phyloP scores from a whole-genome alignment of 352 stramenopile genomes.

The Pythium volutum region DNA sequence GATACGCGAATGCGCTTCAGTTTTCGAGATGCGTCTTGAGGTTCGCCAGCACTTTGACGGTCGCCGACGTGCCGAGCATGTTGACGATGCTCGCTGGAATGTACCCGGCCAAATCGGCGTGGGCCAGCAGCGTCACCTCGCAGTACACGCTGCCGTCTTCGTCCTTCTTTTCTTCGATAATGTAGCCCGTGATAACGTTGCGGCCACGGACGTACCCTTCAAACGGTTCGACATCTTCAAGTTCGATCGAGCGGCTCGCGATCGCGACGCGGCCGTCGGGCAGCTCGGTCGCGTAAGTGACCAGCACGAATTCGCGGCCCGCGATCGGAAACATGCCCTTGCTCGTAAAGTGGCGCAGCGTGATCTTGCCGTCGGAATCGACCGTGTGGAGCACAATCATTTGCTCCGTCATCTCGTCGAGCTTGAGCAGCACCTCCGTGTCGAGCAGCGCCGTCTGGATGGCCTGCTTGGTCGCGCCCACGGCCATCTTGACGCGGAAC shows the following conservation, averaged over 20 bases:
- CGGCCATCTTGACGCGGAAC: conserved; percentile 57
- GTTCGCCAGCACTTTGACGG: conserved; percentile 74
- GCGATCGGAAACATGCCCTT: conserved; percentile 79
- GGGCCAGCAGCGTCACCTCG: conserved; percentile 69
- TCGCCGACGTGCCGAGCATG: conserved; percentile 83
- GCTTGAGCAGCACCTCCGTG: conserved; percentile 54
- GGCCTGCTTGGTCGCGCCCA: conserved; percentile 48
- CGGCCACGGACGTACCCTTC: conserved; percentile 65
- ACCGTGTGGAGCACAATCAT: conserved; percentile 51
- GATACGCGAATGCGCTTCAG: conserved; percentile 1
- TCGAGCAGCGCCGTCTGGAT: conserved; percentile 66
- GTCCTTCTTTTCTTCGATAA: conserved; percentile 61
- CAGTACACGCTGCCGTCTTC: conserved; percentile 49
- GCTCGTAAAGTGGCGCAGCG: conserved; percentile 68
- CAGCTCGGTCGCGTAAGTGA: conserved; percentile 55
- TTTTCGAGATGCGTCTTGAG: conserved; percentile 51
- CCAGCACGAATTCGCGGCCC: conserved; percentile 67
- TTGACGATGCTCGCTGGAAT: conserved; percentile 79
- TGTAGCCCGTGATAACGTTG: conserved; percentile 75
- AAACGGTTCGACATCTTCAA: conserved; percentile 40
- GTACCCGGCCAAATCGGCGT: conserved; percentile 75
- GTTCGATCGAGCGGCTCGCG: conserved; percentile 57
- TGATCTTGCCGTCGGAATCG: conserved; percentile 51
- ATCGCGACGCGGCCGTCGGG: conserved; percentile 58
- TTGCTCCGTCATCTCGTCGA: conserved; percentile 81